Evolutionary conservation across 352 stramenopile species (phyloP).

Genomic region (Pythium aquatile): DNA sequence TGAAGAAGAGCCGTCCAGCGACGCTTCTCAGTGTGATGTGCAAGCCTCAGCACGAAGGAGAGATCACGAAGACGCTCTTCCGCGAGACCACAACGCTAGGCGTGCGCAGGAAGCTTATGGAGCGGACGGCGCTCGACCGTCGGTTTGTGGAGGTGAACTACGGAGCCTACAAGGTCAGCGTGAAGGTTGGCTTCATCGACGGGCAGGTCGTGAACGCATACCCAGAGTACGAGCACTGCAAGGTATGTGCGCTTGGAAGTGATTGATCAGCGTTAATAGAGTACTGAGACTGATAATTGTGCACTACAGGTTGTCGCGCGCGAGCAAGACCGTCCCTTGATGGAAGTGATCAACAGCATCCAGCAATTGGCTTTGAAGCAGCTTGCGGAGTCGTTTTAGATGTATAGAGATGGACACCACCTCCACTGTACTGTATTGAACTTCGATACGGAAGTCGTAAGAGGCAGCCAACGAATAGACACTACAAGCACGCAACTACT

Average conservation of each 20-base stretch:
- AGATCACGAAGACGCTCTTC: conserved; percentile 67
- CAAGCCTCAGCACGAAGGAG: conserved; percentile 45
- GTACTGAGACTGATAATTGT: neutral
- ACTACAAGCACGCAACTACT: neutral
- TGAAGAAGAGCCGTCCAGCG: conserved; percentile 90
- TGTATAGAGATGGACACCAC: too few relatives aligned
- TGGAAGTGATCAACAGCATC: conserved; percentile 58
- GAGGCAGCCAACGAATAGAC: neutral
- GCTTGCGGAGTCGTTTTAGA: conserved; percentile 17
- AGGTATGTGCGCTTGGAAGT: conserved; percentile 26
- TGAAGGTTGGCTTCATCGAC: conserved; percentile 61
- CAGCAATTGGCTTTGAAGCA: conserved; percentile 37
- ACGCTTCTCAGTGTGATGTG: conserved; percentile 85
- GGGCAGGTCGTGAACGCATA: conserved; percentile 63
- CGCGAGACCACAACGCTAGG: conserved; percentile 88
- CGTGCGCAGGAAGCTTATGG: conserved; percentile 67
- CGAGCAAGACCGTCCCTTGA: conserved; percentile 32
- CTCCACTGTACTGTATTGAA: too few relatives aligned
- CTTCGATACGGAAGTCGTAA: too few relatives aligned
- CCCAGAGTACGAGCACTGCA: conserved; percentile 86
- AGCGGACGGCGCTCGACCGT: conserved; percentile 52
- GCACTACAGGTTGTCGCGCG: conserved; percentile 9
- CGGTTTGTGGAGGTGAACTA: conserved; percentile 48
- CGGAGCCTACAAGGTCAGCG: conserved; percentile 43
- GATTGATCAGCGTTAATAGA: neutral